These are phyloP conservation scores for Aspergillus transmontanensis DNA, from an alignment of 2,329 filamentous ascomycete genomes.

Conservation along the genomic window DNA sequence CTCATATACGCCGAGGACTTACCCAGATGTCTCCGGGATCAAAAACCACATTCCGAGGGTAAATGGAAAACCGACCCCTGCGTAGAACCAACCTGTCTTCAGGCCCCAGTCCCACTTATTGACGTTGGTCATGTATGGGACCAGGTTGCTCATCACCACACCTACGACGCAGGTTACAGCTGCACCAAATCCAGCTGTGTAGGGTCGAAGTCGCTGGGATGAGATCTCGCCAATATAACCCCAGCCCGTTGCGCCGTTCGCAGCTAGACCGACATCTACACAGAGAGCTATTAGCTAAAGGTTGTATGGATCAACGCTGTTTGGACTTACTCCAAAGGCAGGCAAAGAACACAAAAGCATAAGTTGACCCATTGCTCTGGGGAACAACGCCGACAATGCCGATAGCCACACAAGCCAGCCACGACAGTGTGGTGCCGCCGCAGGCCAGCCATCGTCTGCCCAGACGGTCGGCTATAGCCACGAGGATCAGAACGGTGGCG, in stretches of 20 bases:
- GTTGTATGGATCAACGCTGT: too few species aligned
- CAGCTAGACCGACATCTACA: conserved; percentile 27
- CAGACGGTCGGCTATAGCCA: too few species aligned
- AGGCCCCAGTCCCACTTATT: conserved; percentile 17
- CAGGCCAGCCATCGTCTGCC: too few species aligned
- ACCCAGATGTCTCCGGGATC: conserved; percentile 14
- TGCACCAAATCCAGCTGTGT: conserved; percentile 14
- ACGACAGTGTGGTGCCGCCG: too few species aligned
- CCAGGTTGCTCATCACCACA: conserved; percentile 10
- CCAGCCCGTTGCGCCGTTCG: conserved; percentile 32
- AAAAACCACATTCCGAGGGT: conserved; percentile 15
- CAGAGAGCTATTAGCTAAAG: too few species aligned
- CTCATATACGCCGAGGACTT: neutral
- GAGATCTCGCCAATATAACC: conserved; percentile 41
- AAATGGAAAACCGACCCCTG: conserved; percentile 11
- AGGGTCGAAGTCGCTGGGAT: conserved; percentile 35
- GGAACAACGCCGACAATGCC: too few species aligned
- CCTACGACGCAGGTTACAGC: conserved; percentile 12
- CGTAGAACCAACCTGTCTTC: conserved; percentile 17
- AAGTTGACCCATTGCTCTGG: too few species aligned
- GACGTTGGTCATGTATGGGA: conserved; percentile 15
- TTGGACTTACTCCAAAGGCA: too few species aligned
- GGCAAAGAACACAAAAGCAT: too few species aligned
- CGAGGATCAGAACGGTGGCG: too few species aligned
- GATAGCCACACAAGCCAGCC: too few species aligned